These are phyloP conservation scores for Salvia hispanica DNA, from an alignment of 257 asterid genomes.

Conservation along the genomic window DNA sequence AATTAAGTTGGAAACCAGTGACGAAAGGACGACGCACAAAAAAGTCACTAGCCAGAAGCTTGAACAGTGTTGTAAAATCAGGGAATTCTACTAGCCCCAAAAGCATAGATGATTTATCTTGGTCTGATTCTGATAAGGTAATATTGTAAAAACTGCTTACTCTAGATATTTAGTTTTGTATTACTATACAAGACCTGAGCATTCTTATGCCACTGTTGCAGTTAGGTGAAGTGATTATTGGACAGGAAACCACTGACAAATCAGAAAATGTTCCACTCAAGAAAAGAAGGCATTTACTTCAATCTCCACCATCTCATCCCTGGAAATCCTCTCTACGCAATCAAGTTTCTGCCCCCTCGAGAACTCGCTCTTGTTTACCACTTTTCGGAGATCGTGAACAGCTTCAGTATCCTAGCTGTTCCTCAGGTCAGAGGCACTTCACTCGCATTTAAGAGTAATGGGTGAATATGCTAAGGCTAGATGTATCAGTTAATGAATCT, in stretches of 20 bases:
- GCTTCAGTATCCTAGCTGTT: slow-evolving; percentile 40
- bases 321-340: slow-evolving; percentile 31
- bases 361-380: slow-evolving; percentile 41
- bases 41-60: slow-evolving; percentile 59
- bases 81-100: slow-evolving; percentile 56
- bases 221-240: slow-evolving; percentile 45
- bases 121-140: slow-evolving; percentile 82
- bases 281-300: slow-evolving; percentile 63
- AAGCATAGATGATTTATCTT: slow-evolving; percentile 70
- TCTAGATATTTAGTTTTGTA: background rate
- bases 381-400: slow-evolving; percentile 45
- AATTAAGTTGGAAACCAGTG: slow-evolving; percentile 69
- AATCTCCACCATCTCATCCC: slow-evolving; percentile 46
- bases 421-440: slow-evolving; percentile 44
- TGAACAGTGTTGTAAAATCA: slow-evolving; percentile 42
- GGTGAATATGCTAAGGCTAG: slow-evolving; percentile 32
- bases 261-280: slow-evolving; percentile 58
- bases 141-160: slow-evolving; percentile 3
- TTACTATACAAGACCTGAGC: background rate
- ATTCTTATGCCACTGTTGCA: slow-evolving; percentile 37
- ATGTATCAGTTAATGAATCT: slow-evolving; percentile 24
- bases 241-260: slow-evolving; percentile 46
- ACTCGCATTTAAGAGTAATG: slow-evolving; percentile 31
- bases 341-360: slow-evolving; percentile 42
- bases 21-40: slow-evolving; percentile 71